Percentiles rank a stretch among this genome's conserved stretches.
phyloP scores from a whole-genome alignment of 140 eudicot species.

The Ambrosia hybrid region DNA sequence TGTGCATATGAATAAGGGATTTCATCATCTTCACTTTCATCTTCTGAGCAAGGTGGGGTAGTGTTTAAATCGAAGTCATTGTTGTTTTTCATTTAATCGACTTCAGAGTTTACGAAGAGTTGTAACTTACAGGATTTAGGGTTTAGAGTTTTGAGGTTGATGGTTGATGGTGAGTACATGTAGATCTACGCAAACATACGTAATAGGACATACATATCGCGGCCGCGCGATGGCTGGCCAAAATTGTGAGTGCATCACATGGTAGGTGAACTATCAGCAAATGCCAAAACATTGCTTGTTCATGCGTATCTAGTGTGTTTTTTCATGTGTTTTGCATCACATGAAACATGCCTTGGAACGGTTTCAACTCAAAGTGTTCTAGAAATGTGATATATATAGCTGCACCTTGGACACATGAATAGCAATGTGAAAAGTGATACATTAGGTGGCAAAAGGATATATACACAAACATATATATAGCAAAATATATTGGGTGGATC shows the following conservation, averaged over 20 bases:
- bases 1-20: slow-evolving; percentile 5
- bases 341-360: not conserved
- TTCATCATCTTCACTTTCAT: not conserved
- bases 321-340: slow-evolving; percentile 8
- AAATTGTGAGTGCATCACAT: slow-evolving; percentile 26
- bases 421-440: not conserved
- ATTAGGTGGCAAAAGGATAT: not conserved
- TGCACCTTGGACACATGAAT: slow-evolving; percentile 14
- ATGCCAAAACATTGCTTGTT: not conserved
- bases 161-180: not conserved
- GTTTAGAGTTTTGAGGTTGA: not conserved
- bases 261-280: slow-evolving; percentile 8
- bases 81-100: slow-evolving; percentile 17
- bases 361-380: not conserved
- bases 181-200: not conserved
- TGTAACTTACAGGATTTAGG: not conserved
- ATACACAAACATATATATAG: too few relatives aligned
- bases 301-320: slow-evolving; percentile 18
- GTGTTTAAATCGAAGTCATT: slow-evolving; percentile 5
- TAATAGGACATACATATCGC: not conserved
- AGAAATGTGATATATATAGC: slow-evolving; percentile 5
- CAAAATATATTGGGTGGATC: too few relatives aligned
- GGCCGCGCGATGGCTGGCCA: not conserved
- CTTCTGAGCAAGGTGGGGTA: not conserved
- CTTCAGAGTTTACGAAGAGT: not conserved